Evolutionary conservation across 2,329 filamentous ascomycete genomes (phyloP), one percentile per base, ranked within the genome.

Genomic region (Penicillium sp.): DNA sequence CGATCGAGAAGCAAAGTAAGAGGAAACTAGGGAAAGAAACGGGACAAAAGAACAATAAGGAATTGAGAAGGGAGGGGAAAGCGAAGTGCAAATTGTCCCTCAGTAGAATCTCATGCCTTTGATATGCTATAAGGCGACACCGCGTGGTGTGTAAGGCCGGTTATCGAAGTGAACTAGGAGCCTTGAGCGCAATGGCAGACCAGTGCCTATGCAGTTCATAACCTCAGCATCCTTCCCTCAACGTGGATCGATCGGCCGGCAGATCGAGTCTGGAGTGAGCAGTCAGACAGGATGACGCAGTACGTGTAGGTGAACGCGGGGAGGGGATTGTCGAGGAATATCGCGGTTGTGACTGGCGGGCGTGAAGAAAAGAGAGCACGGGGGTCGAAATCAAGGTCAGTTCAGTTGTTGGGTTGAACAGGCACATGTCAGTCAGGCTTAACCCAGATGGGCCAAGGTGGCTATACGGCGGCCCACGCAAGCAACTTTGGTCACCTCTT

Each of bases 141-240:
- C 62, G 64, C 55, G 67, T 67, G 58, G 62, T 69, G 62, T 64
- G 56, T 65, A 70, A 41, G 35, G 30, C 45, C 45, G 51, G 68
- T 57, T 63, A 70, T 66, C 61, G 68, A 69, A 70, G 69, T 71
- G 74, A 70, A 75, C 73, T 70, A 75, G 74, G 72, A 76, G 76
- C 73, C 72, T 71, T 75, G 73, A 75, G 76, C 76, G 76, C 76
- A 77, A 75, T 68, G 69, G 70, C 67, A 76, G 75, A 67, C 72
- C 71, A 73, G 67, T 74, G 73, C 72, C 73, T 74, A 69, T 73
- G 71, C 63, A 67, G 69, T 71, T 76, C 75, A 78, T 78, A 71
- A 70, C 75, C 74, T 78, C 72, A 75, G 68, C 75, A 78, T 78
- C 56, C 60, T 62, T 75, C 70, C 63, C 67, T 66, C 56, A 57